phyloP scores from a whole-genome alignment of 140 eudicot species.

The Oenanthe javanica region DNA sequence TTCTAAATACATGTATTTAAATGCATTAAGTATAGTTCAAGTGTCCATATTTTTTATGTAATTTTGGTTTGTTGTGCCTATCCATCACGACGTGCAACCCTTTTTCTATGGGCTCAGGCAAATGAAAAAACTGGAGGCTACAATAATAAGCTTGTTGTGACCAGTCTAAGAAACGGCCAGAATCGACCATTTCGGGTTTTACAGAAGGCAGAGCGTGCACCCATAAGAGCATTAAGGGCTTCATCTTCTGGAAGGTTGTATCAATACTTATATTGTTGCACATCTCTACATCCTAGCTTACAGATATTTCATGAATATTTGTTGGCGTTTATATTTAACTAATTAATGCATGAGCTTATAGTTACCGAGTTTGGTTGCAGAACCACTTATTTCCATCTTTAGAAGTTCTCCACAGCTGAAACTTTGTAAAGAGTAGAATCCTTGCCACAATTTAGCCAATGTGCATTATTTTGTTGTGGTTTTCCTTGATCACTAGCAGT shows the following conservation, averaged over 20 bases:
- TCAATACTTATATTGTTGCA: constrained; percentile 12
- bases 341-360: not conserved
- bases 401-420: not conserved
- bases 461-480: not conserved
- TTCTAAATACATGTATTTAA: not conserved
- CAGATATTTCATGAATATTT: not conserved
- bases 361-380: not conserved
- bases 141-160: constrained; percentile 81
- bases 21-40: not conserved
- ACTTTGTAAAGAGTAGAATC: not conserved
- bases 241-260: constrained; percentile 96
- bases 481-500: not conserved
- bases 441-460: not conserved
- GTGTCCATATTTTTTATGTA: not conserved
- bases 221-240: constrained; percentile 90
- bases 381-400: not conserved
- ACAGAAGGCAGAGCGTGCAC: constrained; percentile 97
- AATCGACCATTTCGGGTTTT: constrained; percentile 87
- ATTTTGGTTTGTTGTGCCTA: constrained; percentile 5
- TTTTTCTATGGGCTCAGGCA: constrained; percentile 40
- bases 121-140: constrained; percentile 86
- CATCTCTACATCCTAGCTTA: not conserved
- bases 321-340: not conserved
- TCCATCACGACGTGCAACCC: constrained; percentile 15
- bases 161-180: constrained; percentile 81